These are phyloP conservation scores for Protomyces inouyei DNA, from an alignment of 1,139 yeast genomes.

Conservation along the genomic window DNA sequence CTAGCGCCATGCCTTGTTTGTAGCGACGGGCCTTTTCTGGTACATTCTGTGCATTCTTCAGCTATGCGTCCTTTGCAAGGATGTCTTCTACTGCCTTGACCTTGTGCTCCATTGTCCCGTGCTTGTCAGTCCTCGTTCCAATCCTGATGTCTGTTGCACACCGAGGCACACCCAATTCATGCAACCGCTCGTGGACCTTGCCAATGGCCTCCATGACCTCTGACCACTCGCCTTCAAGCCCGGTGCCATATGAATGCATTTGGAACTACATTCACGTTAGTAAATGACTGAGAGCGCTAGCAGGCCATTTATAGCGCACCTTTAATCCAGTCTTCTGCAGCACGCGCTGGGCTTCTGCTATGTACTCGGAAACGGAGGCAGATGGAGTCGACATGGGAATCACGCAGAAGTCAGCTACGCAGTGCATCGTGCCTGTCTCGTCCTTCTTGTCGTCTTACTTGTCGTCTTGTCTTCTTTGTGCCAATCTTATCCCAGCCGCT, in stretches of 20 bases:
- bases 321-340: conserved; percentile 16
- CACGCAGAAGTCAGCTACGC: conserved; percentile 25
- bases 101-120: conserved; percentile 21
- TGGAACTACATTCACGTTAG: neutral
- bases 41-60: neutral
- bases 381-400: conserved; percentile 10
- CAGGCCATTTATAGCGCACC: neutral
- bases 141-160: conserved; percentile 26
- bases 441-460: too few species aligned
- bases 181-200: conserved; percentile 14
- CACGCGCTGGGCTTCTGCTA: conserved; percentile 22
- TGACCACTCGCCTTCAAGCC: conserved; percentile 19
- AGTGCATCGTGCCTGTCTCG: conserved; percentile 5
- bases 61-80: neutral
- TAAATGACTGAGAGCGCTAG: neutral
- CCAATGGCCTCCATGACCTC: conserved; percentile 24
- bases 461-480: too few species aligned
- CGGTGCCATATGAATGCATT: conserved; percentile 8
- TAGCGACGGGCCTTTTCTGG: neutral
- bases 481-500: too few species aligned
- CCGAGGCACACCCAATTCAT: conserved; percentile 26
- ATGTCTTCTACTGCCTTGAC: conserved; percentile 7
- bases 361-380: conserved; percentile 10
- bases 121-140: conserved; percentile 24
- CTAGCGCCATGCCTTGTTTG: neutral